Evolutionary conservation across 2,329 filamentous ascomycete species (phyloP).

Genomic region (Penicillium sp.): DNA sequence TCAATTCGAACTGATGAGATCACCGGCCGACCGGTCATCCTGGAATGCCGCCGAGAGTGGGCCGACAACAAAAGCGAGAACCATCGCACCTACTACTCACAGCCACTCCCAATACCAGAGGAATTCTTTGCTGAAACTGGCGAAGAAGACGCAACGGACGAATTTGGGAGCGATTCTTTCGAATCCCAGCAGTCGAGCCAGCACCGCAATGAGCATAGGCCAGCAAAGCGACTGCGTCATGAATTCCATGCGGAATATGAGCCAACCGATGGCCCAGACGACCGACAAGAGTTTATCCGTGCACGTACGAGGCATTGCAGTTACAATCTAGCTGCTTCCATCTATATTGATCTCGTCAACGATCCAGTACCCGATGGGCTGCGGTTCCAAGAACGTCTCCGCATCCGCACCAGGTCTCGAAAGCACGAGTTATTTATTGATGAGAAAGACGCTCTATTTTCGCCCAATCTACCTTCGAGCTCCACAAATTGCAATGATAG

Average conservation of each 20-base stretch:
- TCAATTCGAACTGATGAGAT: constrained; percentile 61
- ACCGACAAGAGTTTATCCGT: constrained; percentile 42
- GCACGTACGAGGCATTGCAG: constrained; percentile 46
- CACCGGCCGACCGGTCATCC: constrained; percentile 59
- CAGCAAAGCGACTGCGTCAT: constrained; percentile 37
- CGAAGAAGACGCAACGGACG: neutral
- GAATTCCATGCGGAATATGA: constrained; percentile 45
- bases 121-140: constrained; percentile 17
- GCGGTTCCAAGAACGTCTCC: constrained; percentile 39
- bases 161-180: neutral
- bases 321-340: constrained; percentile 42
- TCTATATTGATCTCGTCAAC: constrained; percentile 47
- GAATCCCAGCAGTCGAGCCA: constrained; percentile 5
- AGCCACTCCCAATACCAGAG: constrained; percentile 36
- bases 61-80: constrained; percentile 57
- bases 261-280: constrained; percentile 12
- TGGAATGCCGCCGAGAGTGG: constrained; percentile 73
- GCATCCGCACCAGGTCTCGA: constrained; percentile 44
- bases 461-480: no score
- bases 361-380: constrained; percentile 34
- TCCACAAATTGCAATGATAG: no score
- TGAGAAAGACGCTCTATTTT: constrained; percentile 18
- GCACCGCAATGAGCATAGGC: constrained; percentile 36
- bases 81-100: constrained; percentile 66
- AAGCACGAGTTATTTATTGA: constrained; percentile 44